phyloP scores from a whole-genome alignment of 1,284 basidiomycete species.

The Porogramme epimiltina region DNA sequence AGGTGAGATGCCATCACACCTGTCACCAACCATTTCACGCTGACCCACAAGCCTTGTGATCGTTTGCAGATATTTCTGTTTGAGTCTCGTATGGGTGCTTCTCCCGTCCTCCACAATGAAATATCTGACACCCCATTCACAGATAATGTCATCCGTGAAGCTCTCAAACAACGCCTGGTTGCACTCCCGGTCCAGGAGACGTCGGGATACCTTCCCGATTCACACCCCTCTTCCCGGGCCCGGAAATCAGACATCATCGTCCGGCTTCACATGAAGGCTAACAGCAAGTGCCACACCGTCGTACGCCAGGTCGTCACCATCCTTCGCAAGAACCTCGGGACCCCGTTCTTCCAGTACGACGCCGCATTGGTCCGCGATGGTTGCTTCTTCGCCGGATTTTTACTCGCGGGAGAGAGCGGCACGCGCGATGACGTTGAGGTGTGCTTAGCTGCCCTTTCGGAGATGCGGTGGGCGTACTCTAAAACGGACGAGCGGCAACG shows the following conservation, averaged over 20 bases:
- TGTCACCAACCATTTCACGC: constrained; percentile 15
- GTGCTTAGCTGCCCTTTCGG: constrained; percentile 71
- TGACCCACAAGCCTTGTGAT: constrained; percentile 6
- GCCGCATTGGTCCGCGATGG: constrained; percentile 80
- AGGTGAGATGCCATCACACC: constrained; percentile 44
- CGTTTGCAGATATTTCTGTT: constrained; percentile 67
- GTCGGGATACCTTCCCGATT: constrained; percentile 21
- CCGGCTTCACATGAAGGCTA: constrained; percentile 54
- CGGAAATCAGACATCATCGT: constrained; percentile 36
- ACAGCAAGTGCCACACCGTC: constrained; percentile 53
- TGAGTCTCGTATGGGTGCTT: constrained; percentile 66
- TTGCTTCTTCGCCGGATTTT: constrained; percentile 76
- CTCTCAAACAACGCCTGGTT: constrained; percentile 55
- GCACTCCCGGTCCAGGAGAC: constrained; percentile 24
- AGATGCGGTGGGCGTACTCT: constrained; percentile 82
- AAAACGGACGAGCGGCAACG: constrained; percentile 72
- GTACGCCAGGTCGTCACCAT: constrained; percentile 58
- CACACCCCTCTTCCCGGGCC: constrained; percentile 22
- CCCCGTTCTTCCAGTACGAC: constrained; percentile 78
- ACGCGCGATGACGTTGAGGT: constrained; percentile 69
- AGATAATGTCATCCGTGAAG: constrained; percentile 71
- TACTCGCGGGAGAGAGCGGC: constrained; percentile 61
- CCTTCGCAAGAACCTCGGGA: constrained; percentile 58
- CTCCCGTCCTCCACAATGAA: neutral
- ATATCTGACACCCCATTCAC: constrained; percentile 15